A percentile compares a stretch with the other conserved stretches of the same genome.
These are phyloP conservation scores for Trichoderma sp. DNA, from an alignment of 2,329 filamentous ascomycete species.

Conservation along the genomic window DNA sequence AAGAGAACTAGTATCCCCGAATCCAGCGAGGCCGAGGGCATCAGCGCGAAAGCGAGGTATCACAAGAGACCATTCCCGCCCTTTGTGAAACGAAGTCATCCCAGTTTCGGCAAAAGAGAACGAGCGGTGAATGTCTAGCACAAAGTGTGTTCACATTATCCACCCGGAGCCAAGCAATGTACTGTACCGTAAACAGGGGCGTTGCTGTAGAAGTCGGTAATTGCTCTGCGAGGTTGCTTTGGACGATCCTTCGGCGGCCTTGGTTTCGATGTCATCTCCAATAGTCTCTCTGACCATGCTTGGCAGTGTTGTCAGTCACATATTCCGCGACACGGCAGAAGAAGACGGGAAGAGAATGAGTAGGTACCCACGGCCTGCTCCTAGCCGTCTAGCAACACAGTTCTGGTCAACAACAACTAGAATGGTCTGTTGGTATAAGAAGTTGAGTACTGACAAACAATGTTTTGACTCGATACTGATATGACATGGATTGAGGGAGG, in stretches of 20 bases:
- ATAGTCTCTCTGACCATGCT: neutral
- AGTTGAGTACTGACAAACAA: no score
- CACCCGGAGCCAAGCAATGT: neutral
- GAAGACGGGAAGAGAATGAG: neutral
- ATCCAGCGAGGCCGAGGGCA: neutral
- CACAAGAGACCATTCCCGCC: slow-evolving; percentile 9
- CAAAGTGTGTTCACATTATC: neutral
- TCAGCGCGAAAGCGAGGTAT: slow-evolving; percentile 17
- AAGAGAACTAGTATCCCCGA: neutral
- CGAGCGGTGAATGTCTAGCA: neutral
- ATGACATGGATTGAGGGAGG: neutral
- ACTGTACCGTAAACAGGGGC: neutral
- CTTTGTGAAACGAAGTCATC: slow-evolving; percentile 11
- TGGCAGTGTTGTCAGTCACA: neutral
- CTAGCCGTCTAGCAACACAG: neutral
- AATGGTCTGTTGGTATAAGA: neutral
- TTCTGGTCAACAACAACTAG: neutral
- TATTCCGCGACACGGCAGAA: neutral
- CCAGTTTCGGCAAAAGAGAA: slow-evolving; percentile 9
- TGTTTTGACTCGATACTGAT: no score
- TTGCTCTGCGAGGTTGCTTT: neutral
- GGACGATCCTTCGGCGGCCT: neutral
- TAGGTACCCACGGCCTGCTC: neutral
- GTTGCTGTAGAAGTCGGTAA: neutral
- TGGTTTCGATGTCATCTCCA: neutral